phyloP scores from a whole-genome alignment of 371 early-diverging fungal species.

The Rhizopus stolonifer region DNA sequence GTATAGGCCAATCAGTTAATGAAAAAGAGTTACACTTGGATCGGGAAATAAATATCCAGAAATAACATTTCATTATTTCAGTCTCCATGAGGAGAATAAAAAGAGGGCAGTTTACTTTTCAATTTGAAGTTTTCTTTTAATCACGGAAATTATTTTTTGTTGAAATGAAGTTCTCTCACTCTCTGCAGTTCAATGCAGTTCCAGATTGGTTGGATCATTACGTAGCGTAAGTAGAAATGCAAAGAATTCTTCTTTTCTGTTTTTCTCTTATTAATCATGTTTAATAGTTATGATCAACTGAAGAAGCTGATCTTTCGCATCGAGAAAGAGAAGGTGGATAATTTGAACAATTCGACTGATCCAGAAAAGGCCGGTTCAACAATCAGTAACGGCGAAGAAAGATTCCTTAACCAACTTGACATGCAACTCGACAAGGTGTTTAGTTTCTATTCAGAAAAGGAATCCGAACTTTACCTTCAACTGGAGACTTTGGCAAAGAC shows the following conservation, averaged over 20 bases:
- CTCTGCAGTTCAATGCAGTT: constrained; percentile 85
- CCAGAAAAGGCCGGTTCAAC: constrained; percentile 17
- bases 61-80: not conserved
- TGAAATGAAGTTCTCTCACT: constrained; percentile 88
- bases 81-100: constrained; percentile 3
- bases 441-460: constrained; percentile 80
- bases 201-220: constrained; percentile 90
- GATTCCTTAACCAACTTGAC: constrained; percentile 73
- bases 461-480: constrained; percentile 63
- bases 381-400: constrained; percentile 23
- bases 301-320: constrained; percentile 88
- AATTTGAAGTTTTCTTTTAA: constrained; percentile 4
- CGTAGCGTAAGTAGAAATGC: constrained; percentile 54
- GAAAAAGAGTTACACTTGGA: not conserved
- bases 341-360: constrained; percentile 26
- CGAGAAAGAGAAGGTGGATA: constrained; percentile 80
- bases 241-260: not conserved
- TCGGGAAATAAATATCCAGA: not conserved
- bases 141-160: not conserved
- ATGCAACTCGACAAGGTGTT: constrained; percentile 79
- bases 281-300: constrained; percentile 74
- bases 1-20: constrained; percentile 7
- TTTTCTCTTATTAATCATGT: constrained; percentile 3
- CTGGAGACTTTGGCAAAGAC: constrained; percentile 25
- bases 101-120: constrained; percentile 1